Evolutionary conservation across 371 early-diverging fungal species (phyloP).

Genomic region (Mucor piriformis): DNA sequence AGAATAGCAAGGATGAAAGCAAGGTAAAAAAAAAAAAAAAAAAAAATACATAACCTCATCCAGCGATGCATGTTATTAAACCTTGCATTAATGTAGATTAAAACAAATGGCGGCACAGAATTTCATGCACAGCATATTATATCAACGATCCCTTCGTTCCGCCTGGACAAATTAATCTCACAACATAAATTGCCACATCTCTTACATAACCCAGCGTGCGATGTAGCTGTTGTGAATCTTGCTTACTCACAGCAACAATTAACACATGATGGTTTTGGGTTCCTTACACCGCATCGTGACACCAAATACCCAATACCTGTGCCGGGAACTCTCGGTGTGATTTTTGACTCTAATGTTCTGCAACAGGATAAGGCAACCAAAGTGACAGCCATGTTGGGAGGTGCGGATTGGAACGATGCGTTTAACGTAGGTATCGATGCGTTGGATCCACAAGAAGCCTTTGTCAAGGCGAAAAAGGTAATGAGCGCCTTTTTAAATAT

Average conservation of each 20-base stretch:
- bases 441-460: conserved; percentile 34
- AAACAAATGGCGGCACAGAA: conserved; percentile 7
- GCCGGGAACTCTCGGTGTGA: conserved; percentile 78
- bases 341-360: conserved; percentile 88
- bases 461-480: conserved; percentile 33
- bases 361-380: conserved; percentile 57
- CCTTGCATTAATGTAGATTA: conserved; percentile 19
- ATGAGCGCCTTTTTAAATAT: conserved; percentile 63
- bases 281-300: conserved; percentile 76
- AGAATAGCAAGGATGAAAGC: conserved; percentile 29
- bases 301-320: conserved; percentile 39
- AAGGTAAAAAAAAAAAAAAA: conserved; percentile 28
- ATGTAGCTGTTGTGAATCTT: conserved; percentile 90
- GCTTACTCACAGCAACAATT: conserved; percentile 58
- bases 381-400: conserved; percentile 92
- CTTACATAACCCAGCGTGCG: conserved; percentile 66
- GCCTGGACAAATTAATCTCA: conserved; percentile 41
- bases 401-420: conserved; percentile 68
- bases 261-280: conserved; percentile 85
- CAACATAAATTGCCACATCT: conserved; percentile 37
- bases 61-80: no score
- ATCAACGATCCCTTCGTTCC: conserved; percentile 66
- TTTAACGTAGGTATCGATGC: conserved; percentile 34
- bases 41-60: not conserved
- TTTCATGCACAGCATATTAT: conserved; percentile 48